Base-by-base conservation (phyloP, 805 yeast species). In the Kodamaea hsintzibuensis region DNA sequence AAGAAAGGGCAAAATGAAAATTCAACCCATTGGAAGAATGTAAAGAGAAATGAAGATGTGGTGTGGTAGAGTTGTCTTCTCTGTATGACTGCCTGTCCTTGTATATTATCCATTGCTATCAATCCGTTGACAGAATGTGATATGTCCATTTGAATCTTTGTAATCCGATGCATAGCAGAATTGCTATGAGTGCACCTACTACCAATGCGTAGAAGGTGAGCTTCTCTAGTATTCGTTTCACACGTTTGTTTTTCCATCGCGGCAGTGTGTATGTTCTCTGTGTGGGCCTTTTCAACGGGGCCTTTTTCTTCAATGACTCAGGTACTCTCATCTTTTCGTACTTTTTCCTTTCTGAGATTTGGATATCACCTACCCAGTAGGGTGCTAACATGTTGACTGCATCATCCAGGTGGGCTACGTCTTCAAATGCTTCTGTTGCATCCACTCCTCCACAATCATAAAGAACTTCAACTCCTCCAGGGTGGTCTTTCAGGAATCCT, bases 381-480 rank as follows among this genome's bases (percentile, higher is more conserved):
- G 74, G 72, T 3, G 51, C 60, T 7, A 72, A 53, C 73, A 72
- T 69, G 43, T 56, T 51, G 8, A 68, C 61, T 1, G 76, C 75
- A 58, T 64, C 68, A 47, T 69, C 68, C 7, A 74, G 70, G 58
- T 71, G 76, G 8, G 66, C 74, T 10, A 71, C 76, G 55, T 71
- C 76, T 47, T 82, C 83, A 65, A 87, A 87, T 22, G 86, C 84
- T 65, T 82, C 87, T 33, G 91, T 82, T 38, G 89, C 88, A 66
- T 87, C 91, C 4, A 70, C 74, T 3, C 95, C 96, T 16, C 95
- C 97, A 62, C 89, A 89, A 57, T 86, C 86, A 56, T 84, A 69
- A 44, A 93, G 80, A 53, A 93, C 89, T 64, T 86, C 84, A 51
- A 83, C 81, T 49, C 84, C 85, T 43, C 86, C 86, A 2, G 98